Conservation (phyloP, 129 eudicot genomes). For the Arctium minus region DNA sequence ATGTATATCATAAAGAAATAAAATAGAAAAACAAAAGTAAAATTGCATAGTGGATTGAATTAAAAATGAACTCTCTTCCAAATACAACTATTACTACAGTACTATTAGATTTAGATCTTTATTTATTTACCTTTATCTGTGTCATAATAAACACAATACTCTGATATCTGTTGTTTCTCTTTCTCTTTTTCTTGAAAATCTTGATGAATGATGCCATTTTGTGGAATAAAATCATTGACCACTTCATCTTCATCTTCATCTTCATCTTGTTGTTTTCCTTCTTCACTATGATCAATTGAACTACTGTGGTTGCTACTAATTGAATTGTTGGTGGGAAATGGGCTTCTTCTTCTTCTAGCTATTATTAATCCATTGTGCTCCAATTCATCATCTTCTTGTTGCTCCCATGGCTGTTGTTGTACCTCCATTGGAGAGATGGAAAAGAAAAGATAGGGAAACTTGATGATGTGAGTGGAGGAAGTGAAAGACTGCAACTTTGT, state of each 20-base stretch:
- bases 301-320: neutral
- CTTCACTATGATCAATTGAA: neutral
- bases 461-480: neutral
- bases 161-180: conserved; percentile 10
- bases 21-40: neutral
- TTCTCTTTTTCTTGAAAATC: conserved; percentile 1
- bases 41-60: neutral
- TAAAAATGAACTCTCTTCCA: neutral
- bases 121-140: conserved; percentile 22
- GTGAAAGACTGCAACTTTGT: neutral
- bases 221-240: neutral
- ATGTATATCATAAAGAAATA: neutral
- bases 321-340: neutral
- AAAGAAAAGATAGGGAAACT: neutral
- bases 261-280: neutral
- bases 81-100: neutral
- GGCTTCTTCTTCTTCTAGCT: neutral
- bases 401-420: neutral
- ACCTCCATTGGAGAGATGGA: neutral
- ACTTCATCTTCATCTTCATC: conserved; percentile 9
- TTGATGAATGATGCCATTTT: neutral
- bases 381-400: neutral
- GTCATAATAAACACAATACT: conserved; percentile 30
- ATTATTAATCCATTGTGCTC: neutral
- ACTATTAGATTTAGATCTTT: conserved; percentile 5